Evolutionary conservation across 202 grass and related monocot genomes (phyloP).

Genomic region (Musa balbisiana): DNA sequence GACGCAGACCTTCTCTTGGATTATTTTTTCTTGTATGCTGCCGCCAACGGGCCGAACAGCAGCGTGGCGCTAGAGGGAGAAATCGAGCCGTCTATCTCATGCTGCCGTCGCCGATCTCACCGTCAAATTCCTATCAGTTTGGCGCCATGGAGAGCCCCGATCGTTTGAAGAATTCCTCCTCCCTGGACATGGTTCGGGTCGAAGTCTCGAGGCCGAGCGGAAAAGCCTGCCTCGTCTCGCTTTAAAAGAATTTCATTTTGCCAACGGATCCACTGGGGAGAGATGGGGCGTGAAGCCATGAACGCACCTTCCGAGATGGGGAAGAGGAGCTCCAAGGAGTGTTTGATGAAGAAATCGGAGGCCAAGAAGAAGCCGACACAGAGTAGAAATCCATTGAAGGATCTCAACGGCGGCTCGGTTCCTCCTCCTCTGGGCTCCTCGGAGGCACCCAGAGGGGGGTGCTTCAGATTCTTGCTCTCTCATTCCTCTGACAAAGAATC

Average conservation of each 20-base stretch:
- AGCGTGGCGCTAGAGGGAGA: too few species aligned
- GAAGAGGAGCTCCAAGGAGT: constrained; percentile 1
- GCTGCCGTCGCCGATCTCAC: neutral
- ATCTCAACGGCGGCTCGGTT: neutral
- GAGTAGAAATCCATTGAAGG: constrained; percentile 1
- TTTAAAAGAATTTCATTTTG: constrained; percentile 2
- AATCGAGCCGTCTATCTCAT: neutral
- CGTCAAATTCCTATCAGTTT: neutral
- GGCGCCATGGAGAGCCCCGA: neutral
- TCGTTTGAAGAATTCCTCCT: too few species aligned
- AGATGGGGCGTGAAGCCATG: constrained; percentile 11
- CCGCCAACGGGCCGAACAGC: too few species aligned
- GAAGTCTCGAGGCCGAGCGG: neutral
- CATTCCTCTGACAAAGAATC: constrained; percentile 14
- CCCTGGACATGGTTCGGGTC: neutral
- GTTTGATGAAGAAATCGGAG: neutral
- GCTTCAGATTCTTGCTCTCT: constrained; percentile 23
- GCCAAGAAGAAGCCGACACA: neutral
- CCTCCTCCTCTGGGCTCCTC: neutral
- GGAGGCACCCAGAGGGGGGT: constrained; percentile 4
- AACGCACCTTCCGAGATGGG: neutral
- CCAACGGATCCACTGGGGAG: constrained; percentile 13
- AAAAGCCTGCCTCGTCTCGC: neutral
- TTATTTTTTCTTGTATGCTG: too few species aligned
- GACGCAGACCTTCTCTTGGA: neutral